These are phyloP conservation scores for Nannizzia gypsea DNA, from an alignment of 2,329 filamentous ascomycete genomes.

Conservation along the genomic window DNA sequence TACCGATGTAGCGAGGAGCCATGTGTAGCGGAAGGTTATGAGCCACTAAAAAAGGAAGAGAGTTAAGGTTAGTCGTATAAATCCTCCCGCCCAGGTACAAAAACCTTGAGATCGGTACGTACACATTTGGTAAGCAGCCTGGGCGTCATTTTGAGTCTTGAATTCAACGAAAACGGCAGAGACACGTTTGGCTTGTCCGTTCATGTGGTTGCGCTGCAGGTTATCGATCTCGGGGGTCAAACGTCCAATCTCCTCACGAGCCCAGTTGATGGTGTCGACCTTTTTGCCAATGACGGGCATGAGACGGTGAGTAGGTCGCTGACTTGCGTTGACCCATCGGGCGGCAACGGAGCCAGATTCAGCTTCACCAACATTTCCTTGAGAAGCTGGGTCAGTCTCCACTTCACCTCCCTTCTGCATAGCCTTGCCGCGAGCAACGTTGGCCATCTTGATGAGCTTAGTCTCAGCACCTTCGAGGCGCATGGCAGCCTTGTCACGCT, in stretches of 20 bases:
- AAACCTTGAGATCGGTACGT: conserved; percentile 9
- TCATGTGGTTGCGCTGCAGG: conserved; percentile 54
- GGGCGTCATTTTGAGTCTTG: conserved; percentile 65
- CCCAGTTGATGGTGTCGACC: conserved; percentile 91
- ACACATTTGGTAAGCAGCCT: conserved; percentile 67
- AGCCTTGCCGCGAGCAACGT: conserved; percentile 57
- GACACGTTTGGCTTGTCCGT: conserved; percentile 53
- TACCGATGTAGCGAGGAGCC: conserved; percentile 70
- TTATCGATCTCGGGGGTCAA: conserved; percentile 60
- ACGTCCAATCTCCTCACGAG: conserved; percentile 62
- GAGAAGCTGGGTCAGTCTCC: conserved; percentile 22
- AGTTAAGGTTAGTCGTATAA: conserved; percentile 4
- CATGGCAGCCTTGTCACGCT: conserved; percentile 67
- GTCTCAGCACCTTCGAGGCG: conserved; percentile 80
- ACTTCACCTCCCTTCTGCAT: conserved; percentile 45
- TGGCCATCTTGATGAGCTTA: conserved; percentile 68
- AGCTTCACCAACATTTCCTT: conserved; percentile 43
- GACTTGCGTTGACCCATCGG: conserved; percentile 64
- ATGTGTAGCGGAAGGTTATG: conserved; percentile 83
- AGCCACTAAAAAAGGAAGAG: conserved; percentile 44
- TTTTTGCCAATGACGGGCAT: conserved; percentile 68
- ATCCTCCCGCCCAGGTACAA: background rate
- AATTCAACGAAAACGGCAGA: conserved; percentile 89
- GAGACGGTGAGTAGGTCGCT: conserved; percentile 65
- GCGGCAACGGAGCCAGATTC: conserved; percentile 58